Conservation (phyloP, 352 stramenopile genomes). For the Pseudoperonospora humuli region DNA sequence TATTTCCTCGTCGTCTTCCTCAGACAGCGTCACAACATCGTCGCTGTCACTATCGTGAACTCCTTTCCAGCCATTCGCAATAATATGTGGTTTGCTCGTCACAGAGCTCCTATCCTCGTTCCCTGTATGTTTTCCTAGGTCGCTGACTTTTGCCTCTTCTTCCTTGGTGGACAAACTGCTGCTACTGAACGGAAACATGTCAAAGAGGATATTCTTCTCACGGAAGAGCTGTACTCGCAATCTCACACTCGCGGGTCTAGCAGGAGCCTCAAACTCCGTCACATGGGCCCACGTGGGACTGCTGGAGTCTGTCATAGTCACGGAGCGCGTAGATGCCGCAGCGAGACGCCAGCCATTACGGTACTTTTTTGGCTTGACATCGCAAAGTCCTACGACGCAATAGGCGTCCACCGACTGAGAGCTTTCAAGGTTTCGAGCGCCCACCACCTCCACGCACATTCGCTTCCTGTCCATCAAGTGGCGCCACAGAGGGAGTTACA, state of each 20-base stretch:
- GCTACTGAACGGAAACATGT: slow-evolving; percentile 58
- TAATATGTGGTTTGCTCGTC: slow-evolving; percentile 6
- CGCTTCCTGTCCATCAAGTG: slow-evolving; percentile 25
- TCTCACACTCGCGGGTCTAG: slow-evolving; percentile 13
- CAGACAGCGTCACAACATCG: slow-evolving; percentile 36
- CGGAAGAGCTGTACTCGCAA: slow-evolving; percentile 48
- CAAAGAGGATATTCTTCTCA: slow-evolving; percentile 79
- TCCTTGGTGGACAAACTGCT: slow-evolving; percentile 10
- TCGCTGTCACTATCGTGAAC: slow-evolving; percentile 41
- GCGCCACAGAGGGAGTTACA: neutral
- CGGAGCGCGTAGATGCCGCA: slow-evolving; percentile 19
- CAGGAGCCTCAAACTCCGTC: slow-evolving; percentile 28
- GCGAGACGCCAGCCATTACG: neutral
- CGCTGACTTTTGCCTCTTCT: neutral
- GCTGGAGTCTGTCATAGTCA: slow-evolving; percentile 25
- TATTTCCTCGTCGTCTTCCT: slow-evolving; percentile 36
- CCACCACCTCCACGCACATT: slow-evolving; percentile 65
- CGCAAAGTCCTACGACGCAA: slow-evolving; percentile 44
- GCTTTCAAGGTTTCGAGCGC: slow-evolving; percentile 61
- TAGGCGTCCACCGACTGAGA: slow-evolving; percentile 54
- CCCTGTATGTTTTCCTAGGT: neutral
- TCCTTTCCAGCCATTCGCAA: slow-evolving; percentile 12
- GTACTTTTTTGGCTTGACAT: slow-evolving; percentile 13
- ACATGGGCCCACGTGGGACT: slow-evolving; percentile 41
- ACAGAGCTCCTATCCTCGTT: slow-evolving; percentile 7